A percentile compares a stretch with the other conserved stretches of the same genome.
These are phyloP conservation scores for Albizia julibrissin DNA, from an alignment of 306 rosid genomes.

Conservation along the genomic window DNA sequence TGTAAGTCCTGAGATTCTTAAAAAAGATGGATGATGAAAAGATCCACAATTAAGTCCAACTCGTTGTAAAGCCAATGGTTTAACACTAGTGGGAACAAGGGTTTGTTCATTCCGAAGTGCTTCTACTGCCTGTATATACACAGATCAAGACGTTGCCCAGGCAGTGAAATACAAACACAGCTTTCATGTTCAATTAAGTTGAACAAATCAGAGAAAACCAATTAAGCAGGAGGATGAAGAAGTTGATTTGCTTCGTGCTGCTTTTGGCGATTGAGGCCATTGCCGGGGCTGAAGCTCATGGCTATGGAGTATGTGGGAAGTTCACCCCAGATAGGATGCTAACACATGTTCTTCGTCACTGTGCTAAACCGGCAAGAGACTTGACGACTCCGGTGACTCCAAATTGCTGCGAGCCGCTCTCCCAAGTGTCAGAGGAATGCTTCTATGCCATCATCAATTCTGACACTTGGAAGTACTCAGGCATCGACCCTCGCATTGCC, in stretches of 20 bases:
- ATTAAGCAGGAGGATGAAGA: not conserved
- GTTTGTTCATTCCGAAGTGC: too few species aligned
- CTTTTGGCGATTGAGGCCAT: not conserved
- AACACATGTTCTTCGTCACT: not conserved
- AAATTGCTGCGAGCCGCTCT: not conserved
- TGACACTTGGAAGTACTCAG: not conserved
- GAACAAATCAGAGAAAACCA: not conserved
- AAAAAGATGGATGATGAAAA: too few species aligned
- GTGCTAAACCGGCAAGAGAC: not conserved
- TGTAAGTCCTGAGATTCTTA: too few species aligned
- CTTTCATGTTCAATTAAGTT: not conserved
- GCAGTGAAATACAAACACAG: too few species aligned
- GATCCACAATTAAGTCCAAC: too few species aligned
- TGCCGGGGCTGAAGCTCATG: not conserved
- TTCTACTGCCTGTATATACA: too few species aligned
- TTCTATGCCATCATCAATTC: not conserved
- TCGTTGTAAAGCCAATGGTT: too few species aligned
- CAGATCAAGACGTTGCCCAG: too few species aligned
- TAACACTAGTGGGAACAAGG: too few species aligned
- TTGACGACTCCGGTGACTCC: not conserved
- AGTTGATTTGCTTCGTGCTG: not conserved
- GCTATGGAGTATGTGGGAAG: not conserved
- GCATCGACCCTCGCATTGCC: not conserved
- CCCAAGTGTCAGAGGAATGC: not conserved
- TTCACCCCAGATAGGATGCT: not conserved